phyloP scores from a whole-genome alignment of 345 rosid species.

The Anacardium occidentale region DNA sequence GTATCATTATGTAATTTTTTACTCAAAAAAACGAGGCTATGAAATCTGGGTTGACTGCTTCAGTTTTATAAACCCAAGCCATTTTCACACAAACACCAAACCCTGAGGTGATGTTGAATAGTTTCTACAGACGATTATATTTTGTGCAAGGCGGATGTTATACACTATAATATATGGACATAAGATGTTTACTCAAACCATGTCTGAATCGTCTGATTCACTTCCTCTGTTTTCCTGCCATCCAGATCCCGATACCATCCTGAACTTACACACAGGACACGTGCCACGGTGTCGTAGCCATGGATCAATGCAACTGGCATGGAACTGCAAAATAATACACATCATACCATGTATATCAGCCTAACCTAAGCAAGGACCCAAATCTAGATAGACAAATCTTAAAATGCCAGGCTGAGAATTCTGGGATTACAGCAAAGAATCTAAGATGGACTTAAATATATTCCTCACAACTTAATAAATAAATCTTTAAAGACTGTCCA shows the following conservation, averaged over 20 bases:
- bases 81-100: neutral
- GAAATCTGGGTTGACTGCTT: neutral
- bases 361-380: neutral
- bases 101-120: constrained; percentile 13
- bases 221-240: constrained; percentile 55
- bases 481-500: no score
- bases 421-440: neutral
- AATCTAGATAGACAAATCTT: neutral
- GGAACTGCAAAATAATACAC: constrained; percentile 49
- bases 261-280: constrained; percentile 63
- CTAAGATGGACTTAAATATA: no score
- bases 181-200: constrained; percentile 29
- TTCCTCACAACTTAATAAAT: no score
- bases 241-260: constrained; percentile 29
- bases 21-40: neutral
- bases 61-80: neutral
- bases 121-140: neutral
- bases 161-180: neutral
- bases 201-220: constrained; percentile 54
- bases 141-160: constrained; percentile 8
- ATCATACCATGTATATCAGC: neutral
- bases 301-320: constrained; percentile 62
- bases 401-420: neutral
- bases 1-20: neutral
- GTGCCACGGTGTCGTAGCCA: constrained; percentile 70